phyloP scores from a whole-genome alignment of 768 basidiomycete genomes.

The Galerina marginata region DNA sequence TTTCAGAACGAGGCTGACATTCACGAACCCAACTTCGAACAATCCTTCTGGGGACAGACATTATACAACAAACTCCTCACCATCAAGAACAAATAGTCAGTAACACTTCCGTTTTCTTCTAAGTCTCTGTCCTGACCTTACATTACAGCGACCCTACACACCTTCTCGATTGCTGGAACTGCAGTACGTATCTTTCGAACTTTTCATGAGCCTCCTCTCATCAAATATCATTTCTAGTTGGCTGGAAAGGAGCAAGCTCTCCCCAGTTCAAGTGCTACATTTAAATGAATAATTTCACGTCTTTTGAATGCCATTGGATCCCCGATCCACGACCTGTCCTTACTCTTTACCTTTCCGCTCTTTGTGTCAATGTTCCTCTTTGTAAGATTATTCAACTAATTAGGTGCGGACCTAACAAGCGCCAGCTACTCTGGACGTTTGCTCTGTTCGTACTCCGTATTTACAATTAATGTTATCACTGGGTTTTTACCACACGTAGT shows the following conservation, averaged over 20 bases:
- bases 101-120: neutral
- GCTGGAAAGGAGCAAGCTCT: slow-evolving; percentile 22
- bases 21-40: slow-evolving; percentile 30
- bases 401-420: too few relatives aligned
- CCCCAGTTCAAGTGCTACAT: slow-evolving; percentile 24
- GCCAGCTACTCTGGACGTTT: too few relatives aligned
- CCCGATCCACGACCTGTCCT: too few relatives aligned
- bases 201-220: neutral
- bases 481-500: too few relatives aligned
- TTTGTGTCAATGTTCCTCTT: too few relatives aligned
- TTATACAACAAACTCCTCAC: slow-evolving; percentile 23
- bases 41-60: slow-evolving; percentile 30
- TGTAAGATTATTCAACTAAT: too few relatives aligned
- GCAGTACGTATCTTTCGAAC: slow-evolving; percentile 22
- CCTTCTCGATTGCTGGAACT: slow-evolving; percentile 35
- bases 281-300: neutral
- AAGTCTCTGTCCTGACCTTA: neutral
- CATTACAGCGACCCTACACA: slow-evolving; percentile 26
- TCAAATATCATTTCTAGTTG: slow-evolving; percentile 8
- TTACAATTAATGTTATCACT: too few relatives aligned
- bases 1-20: slow-evolving; percentile 32
- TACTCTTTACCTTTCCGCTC: too few relatives aligned
- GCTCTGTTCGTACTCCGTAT: too few relatives aligned
- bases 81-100: slow-evolving; percentile 34
- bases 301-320: too few relatives aligned